A percentile compares a stretch with the other conserved stretches of the same genome.
Evolutionary conservation across 2,329 filamentous ascomycete genomes (phyloP).

Genomic region (Penicillium sclerotigenum): DNA sequence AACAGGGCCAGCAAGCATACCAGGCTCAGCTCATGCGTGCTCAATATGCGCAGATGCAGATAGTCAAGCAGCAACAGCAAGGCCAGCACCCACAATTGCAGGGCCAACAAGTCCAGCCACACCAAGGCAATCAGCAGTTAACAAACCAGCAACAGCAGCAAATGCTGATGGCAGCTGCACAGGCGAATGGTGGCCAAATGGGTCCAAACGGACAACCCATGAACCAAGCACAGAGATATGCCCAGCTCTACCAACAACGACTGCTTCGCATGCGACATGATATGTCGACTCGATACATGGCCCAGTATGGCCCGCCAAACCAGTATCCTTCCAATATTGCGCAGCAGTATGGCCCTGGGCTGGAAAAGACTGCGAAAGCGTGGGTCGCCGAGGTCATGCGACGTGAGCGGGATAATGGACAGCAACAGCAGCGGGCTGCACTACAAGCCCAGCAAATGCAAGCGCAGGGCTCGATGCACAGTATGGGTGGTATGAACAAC

Average conservation of each 20-base stretch:
- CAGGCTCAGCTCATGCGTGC: slow-evolving; percentile 39
- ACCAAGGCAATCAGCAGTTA: slow-evolving; percentile 35
- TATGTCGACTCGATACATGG: slow-evolving; percentile 36
- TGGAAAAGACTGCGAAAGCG: slow-evolving; percentile 39
- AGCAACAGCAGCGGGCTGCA: slow-evolving; percentile 33
- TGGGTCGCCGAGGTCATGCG: slow-evolving; percentile 40
- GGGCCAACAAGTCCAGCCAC: slow-evolving; percentile 26
- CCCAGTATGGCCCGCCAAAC: slow-evolving; percentile 39
- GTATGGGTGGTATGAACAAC: slow-evolving; percentile 35
- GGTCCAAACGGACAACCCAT: slow-evolving; percentile 31
- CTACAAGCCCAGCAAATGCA: slow-evolving; percentile 41
- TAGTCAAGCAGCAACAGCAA: slow-evolving; percentile 29
- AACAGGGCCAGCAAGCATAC: slow-evolving; percentile 35
- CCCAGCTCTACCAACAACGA: slow-evolving; percentile 37
- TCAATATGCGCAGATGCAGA: slow-evolving; percentile 40
- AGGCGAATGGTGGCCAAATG: slow-evolving; percentile 38
- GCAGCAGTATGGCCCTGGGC: slow-evolving; percentile 36
- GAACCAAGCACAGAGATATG: slow-evolving; percentile 35
- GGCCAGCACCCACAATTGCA: slow-evolving; percentile 28
- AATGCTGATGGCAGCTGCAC: slow-evolving; percentile 40
- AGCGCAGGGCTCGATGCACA: slow-evolving; percentile 44
- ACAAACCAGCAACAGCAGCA: slow-evolving; percentile 38
- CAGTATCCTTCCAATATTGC: slow-evolving; percentile 40
- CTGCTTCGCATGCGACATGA: slow-evolving; percentile 37
- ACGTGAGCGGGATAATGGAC: slow-evolving; percentile 34